Percentiles rank a stretch among this genome's conserved stretches.
phyloP scores from a whole-genome alignment of 2,329 filamentous ascomycete genomes.

The Colletotrichum falcatum region DNA sequence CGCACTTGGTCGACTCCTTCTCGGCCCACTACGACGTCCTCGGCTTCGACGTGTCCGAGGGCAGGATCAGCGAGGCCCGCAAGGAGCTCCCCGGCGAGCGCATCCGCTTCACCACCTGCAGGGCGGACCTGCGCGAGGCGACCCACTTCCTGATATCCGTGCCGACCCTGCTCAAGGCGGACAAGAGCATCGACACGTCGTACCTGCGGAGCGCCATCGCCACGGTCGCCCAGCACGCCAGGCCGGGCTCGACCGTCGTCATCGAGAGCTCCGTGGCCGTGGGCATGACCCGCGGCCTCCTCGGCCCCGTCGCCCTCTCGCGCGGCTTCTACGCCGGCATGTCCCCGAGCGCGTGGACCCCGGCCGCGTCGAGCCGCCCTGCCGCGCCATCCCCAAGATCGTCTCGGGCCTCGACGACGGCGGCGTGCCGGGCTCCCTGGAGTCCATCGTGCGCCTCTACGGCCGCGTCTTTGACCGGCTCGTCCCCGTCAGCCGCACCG shows the following conservation, averaged over 20 bases:
- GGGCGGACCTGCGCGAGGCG: slow-evolving; percentile 47
- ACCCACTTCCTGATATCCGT: slow-evolving; percentile 57
- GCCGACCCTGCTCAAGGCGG: slow-evolving; percentile 53
- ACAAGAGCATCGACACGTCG: slow-evolving; percentile 53
- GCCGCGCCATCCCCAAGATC: slow-evolving; percentile 55
- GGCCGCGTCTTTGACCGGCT: slow-evolving; percentile 52
- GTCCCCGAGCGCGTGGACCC: slow-evolving; percentile 55
- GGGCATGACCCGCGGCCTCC: slow-evolving; percentile 55
- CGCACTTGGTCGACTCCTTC: slow-evolving; percentile 60
- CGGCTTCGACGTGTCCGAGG: slow-evolving; percentile 59
- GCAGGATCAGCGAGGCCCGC: slow-evolving; percentile 52
- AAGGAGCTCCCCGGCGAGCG: slow-evolving; percentile 45
- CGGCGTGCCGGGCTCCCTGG: slow-evolving; percentile 49
- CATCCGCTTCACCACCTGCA: slow-evolving; percentile 52
- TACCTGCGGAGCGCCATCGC: slow-evolving; percentile 51
- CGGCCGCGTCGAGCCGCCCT: slow-evolving; percentile 48
- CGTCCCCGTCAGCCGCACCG: slow-evolving; percentile 54
- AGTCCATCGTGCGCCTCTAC: slow-evolving; percentile 53
- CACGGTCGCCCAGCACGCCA: slow-evolving; percentile 49
- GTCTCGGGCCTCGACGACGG: slow-evolving; percentile 54
- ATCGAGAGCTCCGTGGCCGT: slow-evolving; percentile 57
- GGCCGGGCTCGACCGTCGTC: slow-evolving; percentile 52
- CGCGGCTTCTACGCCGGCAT: slow-evolving; percentile 51
- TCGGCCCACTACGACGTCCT: slow-evolving; percentile 54
- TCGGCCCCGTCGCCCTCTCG: slow-evolving; percentile 49